Evolutionary conservation across 192 early-diverging fungal genomes (phyloP).

Genomic region (Linnemannia exigua): DNA sequence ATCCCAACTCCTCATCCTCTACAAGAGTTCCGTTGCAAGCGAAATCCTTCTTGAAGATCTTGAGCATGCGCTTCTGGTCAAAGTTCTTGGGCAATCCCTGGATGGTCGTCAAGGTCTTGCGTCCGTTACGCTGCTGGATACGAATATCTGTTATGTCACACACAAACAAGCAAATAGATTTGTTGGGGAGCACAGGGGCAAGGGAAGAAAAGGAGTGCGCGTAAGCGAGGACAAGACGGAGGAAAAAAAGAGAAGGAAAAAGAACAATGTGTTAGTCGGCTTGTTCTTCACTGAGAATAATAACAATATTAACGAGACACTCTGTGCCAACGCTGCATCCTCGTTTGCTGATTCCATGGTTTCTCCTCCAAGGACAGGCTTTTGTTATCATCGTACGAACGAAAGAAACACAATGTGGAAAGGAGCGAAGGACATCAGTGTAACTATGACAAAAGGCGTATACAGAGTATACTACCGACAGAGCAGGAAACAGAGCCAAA

Average conservation of each 20-base stretch:
- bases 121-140: constrained; percentile 96
- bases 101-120: constrained; percentile 97
- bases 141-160: constrained; percentile 84
- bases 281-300: neutral
- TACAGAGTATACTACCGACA: constrained; percentile 47
- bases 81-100: constrained; percentile 90
- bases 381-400: neutral
- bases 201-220: neutral
- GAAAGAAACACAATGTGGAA: neutral
- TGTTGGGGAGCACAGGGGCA: neutral
- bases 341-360: neutral
- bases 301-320: too few species aligned
- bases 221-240: neutral
- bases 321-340: too few species aligned
- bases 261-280: constrained; percentile 5
- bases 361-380: neutral
- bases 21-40: constrained; percentile 98
- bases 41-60: constrained; percentile 97
- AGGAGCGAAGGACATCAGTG: constrained; percentile 29
- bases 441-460: constrained; percentile 53
- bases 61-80: constrained; percentile 93
- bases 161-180: neutral
- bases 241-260: neutral
- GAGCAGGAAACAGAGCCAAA: constrained; percentile 50
- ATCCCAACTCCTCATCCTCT: constrained; percentile 91